phyloP scores from a whole-genome alignment of 352 stramenopile species.

The Globisporangium spinosum region DNA sequence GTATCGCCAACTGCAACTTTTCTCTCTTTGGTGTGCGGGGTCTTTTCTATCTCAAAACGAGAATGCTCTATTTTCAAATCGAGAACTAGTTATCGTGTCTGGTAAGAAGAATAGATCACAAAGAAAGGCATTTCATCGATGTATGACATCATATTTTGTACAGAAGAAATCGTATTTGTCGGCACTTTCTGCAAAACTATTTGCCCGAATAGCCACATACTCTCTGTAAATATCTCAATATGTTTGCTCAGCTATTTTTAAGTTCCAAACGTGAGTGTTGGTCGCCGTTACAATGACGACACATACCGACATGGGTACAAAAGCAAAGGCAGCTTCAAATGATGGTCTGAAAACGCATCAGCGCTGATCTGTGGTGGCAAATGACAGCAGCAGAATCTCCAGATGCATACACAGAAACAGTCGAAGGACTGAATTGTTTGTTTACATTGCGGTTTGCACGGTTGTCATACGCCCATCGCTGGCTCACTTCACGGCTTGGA shows the following conservation, averaged over 20 bases:
- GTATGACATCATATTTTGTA: not conserved
- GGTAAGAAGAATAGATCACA: no score
- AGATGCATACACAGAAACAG: no score
- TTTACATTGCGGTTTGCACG: no score
- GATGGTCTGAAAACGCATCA: not conserved
- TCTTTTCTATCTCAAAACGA: not conserved
- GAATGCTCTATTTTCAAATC: not conserved
- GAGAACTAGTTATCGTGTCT: no score
- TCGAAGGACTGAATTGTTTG: no score
- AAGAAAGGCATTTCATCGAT: not conserved
- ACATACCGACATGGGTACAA: not conserved
- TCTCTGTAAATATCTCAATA: no score
- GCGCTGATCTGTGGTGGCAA: not conserved
- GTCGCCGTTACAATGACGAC: not conserved
- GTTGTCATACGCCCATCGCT: no score
- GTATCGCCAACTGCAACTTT: constrained; percentile 14
- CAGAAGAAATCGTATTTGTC: not conserved
- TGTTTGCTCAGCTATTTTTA: not conserved
- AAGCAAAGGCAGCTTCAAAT: not conserved
- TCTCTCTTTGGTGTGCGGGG: not conserved
- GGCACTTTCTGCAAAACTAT: no score
- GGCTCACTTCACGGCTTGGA: not conserved
- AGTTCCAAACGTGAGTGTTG: not conserved
- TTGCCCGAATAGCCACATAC: no score
- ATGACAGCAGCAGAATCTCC: no score